phyloP scores from a whole-genome alignment of 345 rosid species.

The Syzygium jambos region DNA sequence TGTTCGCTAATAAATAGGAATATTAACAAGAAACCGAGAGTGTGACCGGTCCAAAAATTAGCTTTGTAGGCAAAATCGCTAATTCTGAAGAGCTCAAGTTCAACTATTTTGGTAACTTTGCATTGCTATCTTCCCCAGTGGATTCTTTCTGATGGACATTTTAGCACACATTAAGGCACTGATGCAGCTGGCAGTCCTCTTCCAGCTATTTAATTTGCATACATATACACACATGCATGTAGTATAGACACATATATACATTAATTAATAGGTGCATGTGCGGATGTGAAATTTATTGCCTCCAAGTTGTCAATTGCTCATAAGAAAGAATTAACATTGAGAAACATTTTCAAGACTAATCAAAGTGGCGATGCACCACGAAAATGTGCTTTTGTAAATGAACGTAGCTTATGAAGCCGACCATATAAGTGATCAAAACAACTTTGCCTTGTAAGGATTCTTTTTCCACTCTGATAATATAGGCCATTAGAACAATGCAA shows the following conservation, averaged over 20 bases:
- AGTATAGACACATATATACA: not conserved
- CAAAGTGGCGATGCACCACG: not conserved
- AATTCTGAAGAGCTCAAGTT: not conserved
- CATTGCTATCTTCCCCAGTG: not conserved
- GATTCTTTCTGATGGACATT: not conserved
- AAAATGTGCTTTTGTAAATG: not conserved
- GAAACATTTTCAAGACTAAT: not conserved
- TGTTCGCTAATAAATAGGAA: not conserved
- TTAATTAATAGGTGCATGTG: not conserved
- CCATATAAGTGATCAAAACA: not conserved
- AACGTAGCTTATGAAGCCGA: not conserved
- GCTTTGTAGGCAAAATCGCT: not conserved
- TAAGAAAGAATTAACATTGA: not conserved
- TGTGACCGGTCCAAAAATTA: not conserved
- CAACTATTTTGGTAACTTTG: not conserved
- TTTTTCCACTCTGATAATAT: not conserved
- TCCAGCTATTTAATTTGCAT: not conserved
- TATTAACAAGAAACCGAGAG: not conserved
- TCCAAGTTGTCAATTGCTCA: not conserved
- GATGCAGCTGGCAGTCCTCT: not conserved
- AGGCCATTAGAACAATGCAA: not conserved
- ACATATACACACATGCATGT: not conserved
- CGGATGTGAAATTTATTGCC: not conserved
- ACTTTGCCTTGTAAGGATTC: not conserved
- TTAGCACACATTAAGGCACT: not conserved